Conservation (phyloP, 768 basidiomycete species). For the Lactarius sp. region DNA sequence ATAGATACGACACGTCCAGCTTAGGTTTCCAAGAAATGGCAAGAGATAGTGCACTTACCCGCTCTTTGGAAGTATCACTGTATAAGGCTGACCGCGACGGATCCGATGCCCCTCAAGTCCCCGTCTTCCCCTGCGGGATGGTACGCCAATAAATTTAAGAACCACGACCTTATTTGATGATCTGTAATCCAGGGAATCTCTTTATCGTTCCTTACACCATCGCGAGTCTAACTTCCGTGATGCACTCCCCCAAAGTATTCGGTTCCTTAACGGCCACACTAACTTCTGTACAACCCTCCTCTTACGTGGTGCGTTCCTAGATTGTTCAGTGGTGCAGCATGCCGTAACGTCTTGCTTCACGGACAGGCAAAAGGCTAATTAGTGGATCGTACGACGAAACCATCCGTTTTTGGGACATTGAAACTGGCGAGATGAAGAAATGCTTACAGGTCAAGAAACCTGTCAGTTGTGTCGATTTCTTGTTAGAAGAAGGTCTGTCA, state of each 20-base stretch:
- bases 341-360: not conserved
- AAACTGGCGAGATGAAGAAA: constrained; percentile 60
- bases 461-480: constrained; percentile 84
- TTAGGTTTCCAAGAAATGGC: constrained; percentile 44
- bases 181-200: constrained; percentile 43
- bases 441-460: constrained; percentile 83
- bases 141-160: constrained; percentile 39
- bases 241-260: constrained; percentile 68
- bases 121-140: constrained; percentile 68
- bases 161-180: not conserved
- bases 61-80: constrained; percentile 77
- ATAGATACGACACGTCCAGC: constrained; percentile 2
- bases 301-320: constrained; percentile 43
- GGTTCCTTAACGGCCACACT: constrained; percentile 78
- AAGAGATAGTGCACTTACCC: constrained; percentile 51
- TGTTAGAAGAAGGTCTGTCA: constrained; percentile 66
- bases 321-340: not conserved
- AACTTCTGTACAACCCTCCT: constrained; percentile 84
- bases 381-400: constrained; percentile 91
- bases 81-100: constrained; percentile 62
- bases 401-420: constrained; percentile 88
- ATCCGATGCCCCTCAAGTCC: constrained; percentile 60
- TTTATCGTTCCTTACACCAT: constrained; percentile 79
- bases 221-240: constrained; percentile 80
- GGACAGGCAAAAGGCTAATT: constrained; percentile 66